Evolutionary conservation across 2,329 filamentous ascomycete genomes (phyloP), one percentile per base, ranked within the genome.

Genomic region (Microdochium bolleyi): DNA sequence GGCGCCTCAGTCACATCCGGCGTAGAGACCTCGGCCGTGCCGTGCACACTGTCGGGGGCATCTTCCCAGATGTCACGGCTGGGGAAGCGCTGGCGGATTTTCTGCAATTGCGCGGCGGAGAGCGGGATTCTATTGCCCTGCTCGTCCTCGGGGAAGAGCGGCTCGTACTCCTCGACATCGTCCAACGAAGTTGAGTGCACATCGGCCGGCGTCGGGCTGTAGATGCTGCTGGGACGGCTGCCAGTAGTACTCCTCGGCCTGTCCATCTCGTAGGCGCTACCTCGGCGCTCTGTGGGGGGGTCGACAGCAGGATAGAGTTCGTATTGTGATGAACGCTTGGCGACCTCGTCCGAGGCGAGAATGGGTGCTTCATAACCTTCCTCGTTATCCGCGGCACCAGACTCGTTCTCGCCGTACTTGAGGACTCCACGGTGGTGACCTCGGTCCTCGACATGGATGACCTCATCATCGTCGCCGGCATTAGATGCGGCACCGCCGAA

Each of bases 41-140:
- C 83, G 62, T 94, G 84, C 51, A 89, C 77, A 69, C 91, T 96
- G 64, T 85, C 87, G 3, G 95, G 94, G 0, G 90, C 87, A 67
- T 99, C 95, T 72, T 99, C 94, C 94, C 94, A 99, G 41, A 97
- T 83, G 66, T 99, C 94, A 67, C 92, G 88, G 68, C 92, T 96
- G 1, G 94, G 94, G 70, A 99, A 99, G 56, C 80, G 70, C 55
- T 87, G 86, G 57, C 83, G 81, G 55, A 78, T 73, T 57, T 82
- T 76, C 52, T 73, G 73, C 53, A 77, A 70, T 57, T 77, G 77
- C 50, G 76, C 72, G 24, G 66, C 65, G 9, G 67, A 62, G 30
- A 67, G 65, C 19, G 71, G 66, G 51, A 72, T 66, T 53, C 72
- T 68, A 19, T 61, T 59, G 21, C 65, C 73, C 53, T 83, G 80